Evolutionary conservation across 2,329 filamentous ascomycete species (phyloP), one percentile per base, ranked within the genome.

Genomic region (Pseudogymnoascus pannorum): DNA sequence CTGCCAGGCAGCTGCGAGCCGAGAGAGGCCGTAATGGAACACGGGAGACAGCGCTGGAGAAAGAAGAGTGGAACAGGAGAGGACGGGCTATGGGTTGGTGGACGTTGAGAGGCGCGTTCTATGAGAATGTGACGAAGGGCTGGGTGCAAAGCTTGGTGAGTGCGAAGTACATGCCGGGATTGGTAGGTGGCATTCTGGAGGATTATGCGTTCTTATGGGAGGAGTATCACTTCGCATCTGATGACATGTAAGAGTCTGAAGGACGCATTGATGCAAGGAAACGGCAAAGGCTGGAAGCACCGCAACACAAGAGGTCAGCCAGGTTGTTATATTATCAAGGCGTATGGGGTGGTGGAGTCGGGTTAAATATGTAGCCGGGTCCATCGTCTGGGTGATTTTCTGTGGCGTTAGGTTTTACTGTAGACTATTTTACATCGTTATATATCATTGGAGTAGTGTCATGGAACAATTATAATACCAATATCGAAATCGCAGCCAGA

Each of bases 121-220:
- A 99, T 75, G 91, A 97, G 75, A 91, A 92, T 69, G 81, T 97
- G 63, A 96, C 91, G 57, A 90, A 89, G 75, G 83, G 85, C 4
- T 75, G 93, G 79, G 79, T 29, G 88, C 86, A 35, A 68, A 68
- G 18, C 66, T 63, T 54, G 64, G 69, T 51, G 67, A 63, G 57
- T 57, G 87, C 85, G 66, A 88, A 87, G 70, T 86, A 89, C 59
- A 80, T 96, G 74, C 83, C 95, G 54, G 86, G 89, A 66, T 84
- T 99, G 72, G 80, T 96, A 22, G 89, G 87, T 7, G 91, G 89
- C 62, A 88, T 99, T 51, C 75, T 97, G 65, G 92, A 97, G 72
- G 94, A 99, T 73, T 99, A 99, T 72, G 91, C 96, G 75, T 97
- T 95, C 73, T 79, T 99, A 31, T 99, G 94, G 94, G 92, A 97